Base-by-base conservation (phyloP, 164 flowering plant species). In the Hamamelis virginiana region DNA sequence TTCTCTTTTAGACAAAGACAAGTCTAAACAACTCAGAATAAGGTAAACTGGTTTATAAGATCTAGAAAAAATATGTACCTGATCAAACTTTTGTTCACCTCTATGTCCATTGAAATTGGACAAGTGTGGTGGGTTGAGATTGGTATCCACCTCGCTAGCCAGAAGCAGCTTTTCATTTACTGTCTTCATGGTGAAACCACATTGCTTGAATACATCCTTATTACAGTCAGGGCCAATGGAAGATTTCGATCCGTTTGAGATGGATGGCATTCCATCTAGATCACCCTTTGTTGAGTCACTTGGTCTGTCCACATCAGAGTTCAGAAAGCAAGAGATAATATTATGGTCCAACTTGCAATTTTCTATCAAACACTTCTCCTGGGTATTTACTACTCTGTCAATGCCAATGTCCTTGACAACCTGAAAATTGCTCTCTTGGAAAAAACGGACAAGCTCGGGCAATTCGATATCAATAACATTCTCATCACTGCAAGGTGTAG, bases 341-440 rank as follows among this genome's bases (percentile, higher is more conserved):
- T 53, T 53, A 52, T 62, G 66, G 14, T 72, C 71, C 56, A 67
- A 14, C 46, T 65, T 50, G 41, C 59, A 59, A 38, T 59, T 38
- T 51, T 65, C 74, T 9, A 38, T 26, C 33, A 57, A 58, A n/a
- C 67, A 72, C 50, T 60, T 67, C 8, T 21, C 64, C 13, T 51
- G 48, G 1, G 56, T 44, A 52, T 70, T 67, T 66, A 48, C 25
- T 59, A 74, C 82, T 44, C 70, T 73, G 48, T 80, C 85, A 46
- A 76, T 67, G 52, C 80, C 78, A 67, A 83, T 78, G 62, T 81
- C 85, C 67, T 80, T 80, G 19, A 83, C 70, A 27, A 69, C 59
- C 43, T 76, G 74, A 48, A 59, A 66, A 27, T 62, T 59, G 19
- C 48, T 60, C 53, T 75, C 80, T 48, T 78, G 76, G 46, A 75